Conservation (phyloP, 1,284 basidiomycete species). For the Ganoderma boninense region DNA sequence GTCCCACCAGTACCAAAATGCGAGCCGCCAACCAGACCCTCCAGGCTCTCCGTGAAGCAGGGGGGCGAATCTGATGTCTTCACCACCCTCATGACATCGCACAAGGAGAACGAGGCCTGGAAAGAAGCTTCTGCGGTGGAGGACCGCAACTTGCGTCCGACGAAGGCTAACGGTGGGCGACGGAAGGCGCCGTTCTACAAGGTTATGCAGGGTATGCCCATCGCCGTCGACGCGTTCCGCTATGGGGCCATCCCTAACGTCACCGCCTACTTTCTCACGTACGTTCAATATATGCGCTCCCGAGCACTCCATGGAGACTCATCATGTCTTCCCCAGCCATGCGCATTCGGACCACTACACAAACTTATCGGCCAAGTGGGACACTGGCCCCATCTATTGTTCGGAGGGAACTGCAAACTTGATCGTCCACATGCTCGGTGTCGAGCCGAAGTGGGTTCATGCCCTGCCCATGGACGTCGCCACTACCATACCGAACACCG, state of each 20-base stretch:
- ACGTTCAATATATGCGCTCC: constrained; percentile 35
- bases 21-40: neutral
- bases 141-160: constrained; percentile 55
- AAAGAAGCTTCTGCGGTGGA: constrained; percentile 74
- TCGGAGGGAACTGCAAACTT: constrained; percentile 92
- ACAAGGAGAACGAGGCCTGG: constrained; percentile 86
- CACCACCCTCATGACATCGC: constrained; percentile 83
- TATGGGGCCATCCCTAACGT: constrained; percentile 92
- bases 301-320: neutral
- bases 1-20: constrained; percentile 9
- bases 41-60: constrained; percentile 11
- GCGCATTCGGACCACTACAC: constrained; percentile 97
- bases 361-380: constrained; percentile 88
- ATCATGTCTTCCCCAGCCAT: constrained; percentile 60
- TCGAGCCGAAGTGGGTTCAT: constrained; percentile 88
- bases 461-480: constrained; percentile 85
- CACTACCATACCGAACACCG: constrained; percentile 80
- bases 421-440: constrained; percentile 88
- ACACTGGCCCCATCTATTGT: constrained; percentile 93
- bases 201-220: constrained; percentile 96
- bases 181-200: constrained; percentile 94
- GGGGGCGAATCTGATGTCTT: constrained; percentile 58
- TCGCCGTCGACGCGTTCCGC: constrained; percentile 95
- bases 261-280: constrained; percentile 91
- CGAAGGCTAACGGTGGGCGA: constrained; percentile 62